Percentiles rank a stretch among this genome's conserved stretches.
phyloP scores from a whole-genome alignment of 306 rosid species.

The Mimosa bimucronata region DNA sequence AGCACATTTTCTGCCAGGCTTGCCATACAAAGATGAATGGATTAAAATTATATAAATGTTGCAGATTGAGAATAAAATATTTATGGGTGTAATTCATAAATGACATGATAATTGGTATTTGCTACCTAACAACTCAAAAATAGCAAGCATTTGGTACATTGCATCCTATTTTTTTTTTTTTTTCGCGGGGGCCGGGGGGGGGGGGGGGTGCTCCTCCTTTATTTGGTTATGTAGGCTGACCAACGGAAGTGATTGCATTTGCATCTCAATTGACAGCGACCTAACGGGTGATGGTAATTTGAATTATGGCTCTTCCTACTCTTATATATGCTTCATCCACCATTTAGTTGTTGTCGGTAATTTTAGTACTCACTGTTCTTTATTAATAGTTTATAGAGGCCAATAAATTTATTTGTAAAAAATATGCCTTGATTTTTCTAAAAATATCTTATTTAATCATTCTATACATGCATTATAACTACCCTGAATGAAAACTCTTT shows the following conservation, averaged over 20 bases:
- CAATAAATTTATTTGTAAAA: too few species aligned
- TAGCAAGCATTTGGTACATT: background rate
- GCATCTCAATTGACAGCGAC: slow-evolving; percentile 47
- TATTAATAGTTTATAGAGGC: too few species aligned
- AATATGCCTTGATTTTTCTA: too few species aligned
- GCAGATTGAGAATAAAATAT: background rate
- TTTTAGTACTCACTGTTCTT: background rate
- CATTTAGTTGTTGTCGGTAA: slow-evolving; percentile 30
- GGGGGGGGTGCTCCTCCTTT: slow-evolving; percentile 24
- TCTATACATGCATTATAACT: too few species aligned
- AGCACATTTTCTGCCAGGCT: background rate
- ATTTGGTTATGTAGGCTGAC: slow-evolving; percentile 31
- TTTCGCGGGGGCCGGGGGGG: too few species aligned
- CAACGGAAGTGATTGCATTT: slow-evolving; percentile 35
- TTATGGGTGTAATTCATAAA: background rate
- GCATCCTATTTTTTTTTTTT: too few species aligned
- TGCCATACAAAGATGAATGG: background rate
- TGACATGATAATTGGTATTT: background rate
- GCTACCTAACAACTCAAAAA: background rate
- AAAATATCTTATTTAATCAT: too few species aligned
- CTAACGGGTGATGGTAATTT: slow-evolving; percentile 12
- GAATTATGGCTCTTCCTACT: slow-evolving; percentile 31
- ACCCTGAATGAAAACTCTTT: too few species aligned
- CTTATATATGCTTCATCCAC: slow-evolving; percentile 30
- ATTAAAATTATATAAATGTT: background rate